phyloP scores from a whole-genome alignment of 768 basidiomycete genomes.

The Suillus weaverae region DNA sequence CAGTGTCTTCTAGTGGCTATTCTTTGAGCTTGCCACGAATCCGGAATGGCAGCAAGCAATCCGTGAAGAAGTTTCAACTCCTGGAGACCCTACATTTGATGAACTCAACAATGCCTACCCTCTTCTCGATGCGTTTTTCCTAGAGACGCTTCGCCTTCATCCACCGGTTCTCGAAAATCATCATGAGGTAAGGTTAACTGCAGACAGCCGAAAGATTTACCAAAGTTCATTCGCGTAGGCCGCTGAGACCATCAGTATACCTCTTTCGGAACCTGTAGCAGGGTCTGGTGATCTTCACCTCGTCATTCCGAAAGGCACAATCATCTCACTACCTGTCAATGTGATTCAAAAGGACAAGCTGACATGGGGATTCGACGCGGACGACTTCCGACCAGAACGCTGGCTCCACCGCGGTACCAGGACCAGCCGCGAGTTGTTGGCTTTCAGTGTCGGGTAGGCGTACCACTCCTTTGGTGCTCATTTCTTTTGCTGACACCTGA shows the following conservation, averaged over 20 bases:
- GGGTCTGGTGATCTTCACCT: slow-evolving; percentile 45
- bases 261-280: slow-evolving; percentile 52
- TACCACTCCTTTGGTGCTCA: background rate
- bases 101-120: slow-evolving; percentile 49
- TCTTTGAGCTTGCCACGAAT: slow-evolving; percentile 60
- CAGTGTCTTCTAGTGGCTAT: slow-evolving; percentile 49
- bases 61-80: slow-evolving; percentile 50
- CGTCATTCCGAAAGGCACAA: slow-evolving; percentile 56
- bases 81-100: slow-evolving; percentile 52
- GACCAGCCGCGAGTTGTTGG: slow-evolving; percentile 47
- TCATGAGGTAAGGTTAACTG: slow-evolving; percentile 47
- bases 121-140: slow-evolving; percentile 59
- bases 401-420: slow-evolving; percentile 51
- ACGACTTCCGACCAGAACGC: slow-evolving; percentile 57
- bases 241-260: slow-evolving; percentile 50
- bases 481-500: slow-evolving; percentile 15
- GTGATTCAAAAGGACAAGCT: slow-evolving; percentile 54
- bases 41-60: slow-evolving; percentile 53
- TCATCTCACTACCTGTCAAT: slow-evolving; percentile 54
- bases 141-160: slow-evolving; percentile 62
- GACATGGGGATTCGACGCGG: slow-evolving; percentile 62
- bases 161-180: slow-evolving; percentile 66
- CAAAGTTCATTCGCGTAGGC: slow-evolving; percentile 37
- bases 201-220: background rate
- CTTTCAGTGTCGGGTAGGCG: slow-evolving; percentile 59